Evolutionary conservation across 202 grass and related monocot species (phyloP), one percentile per base, ranked within the genome.

Genomic region (Elaeis oleifera): DNA sequence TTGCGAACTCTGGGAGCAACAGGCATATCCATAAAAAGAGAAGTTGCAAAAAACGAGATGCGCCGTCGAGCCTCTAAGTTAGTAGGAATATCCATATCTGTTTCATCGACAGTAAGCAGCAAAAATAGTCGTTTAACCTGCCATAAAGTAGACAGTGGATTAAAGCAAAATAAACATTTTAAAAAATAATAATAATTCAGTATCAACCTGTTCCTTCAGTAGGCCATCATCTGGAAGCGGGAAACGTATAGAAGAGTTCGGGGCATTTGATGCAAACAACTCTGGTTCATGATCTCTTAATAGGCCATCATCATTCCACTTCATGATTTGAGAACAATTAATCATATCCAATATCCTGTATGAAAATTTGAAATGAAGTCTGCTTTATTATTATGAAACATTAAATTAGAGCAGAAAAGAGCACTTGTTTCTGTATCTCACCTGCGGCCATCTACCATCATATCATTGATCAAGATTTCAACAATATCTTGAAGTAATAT

Each of bases 11-110:
- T 88, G 49, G 91, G 91, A 76, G 91, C 87, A 73, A 62, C 50
- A 26, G 91, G 91, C 84, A 96, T 90, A 80, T 85, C 81, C 91
- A 96, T 96, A 71, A 96, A 96, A 52, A 96, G 76, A 77, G 87
- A 96, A 54, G 87, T 96, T 18, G 87, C 83, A 53, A 96, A 88
- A 73, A 90, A 96, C 61, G 87, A 88, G 77, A 96, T 90, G 36
- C 91, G 78, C 49, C 84, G 76, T 60, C 67, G 70, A 71, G 91
- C 91, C 75, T 96, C 91, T 78, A 76, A 64, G 71, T 96, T 96
- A 52, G 87, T 77, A 61, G 87, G 91, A 67, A 90, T 63, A 70
- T 88, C 87, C 49, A 67, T 74, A 66, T 56, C 84, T 74, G 82
- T 88, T 48, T 96, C 91, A 75, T 96, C 90, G 72, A 84, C 75